Conservation (phyloP, 2,329 filamentous ascomycete genomes). For the Penicillium sclerotigenum region DNA sequence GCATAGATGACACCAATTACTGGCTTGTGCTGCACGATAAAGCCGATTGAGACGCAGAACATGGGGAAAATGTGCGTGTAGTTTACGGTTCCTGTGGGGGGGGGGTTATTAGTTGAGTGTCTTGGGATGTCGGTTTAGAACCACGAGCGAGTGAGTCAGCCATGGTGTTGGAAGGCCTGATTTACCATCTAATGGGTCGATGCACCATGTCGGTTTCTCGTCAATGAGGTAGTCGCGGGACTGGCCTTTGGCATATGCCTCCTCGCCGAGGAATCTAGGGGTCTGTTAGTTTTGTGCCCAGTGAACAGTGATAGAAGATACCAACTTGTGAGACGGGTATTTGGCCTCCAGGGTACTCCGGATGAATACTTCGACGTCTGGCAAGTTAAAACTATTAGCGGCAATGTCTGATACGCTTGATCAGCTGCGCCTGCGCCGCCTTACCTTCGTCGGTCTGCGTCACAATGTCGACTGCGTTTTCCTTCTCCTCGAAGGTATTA, state of each 20-base stretch:
- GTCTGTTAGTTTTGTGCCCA: background rate
- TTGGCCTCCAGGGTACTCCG: constrained; percentile 55
- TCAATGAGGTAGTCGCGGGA: constrained; percentile 67
- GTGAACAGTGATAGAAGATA: constrained; percentile 7
- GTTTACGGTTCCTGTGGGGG: constrained; percentile 63
- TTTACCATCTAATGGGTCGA: constrained; percentile 70
- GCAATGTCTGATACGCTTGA: background rate
- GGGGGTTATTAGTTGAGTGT: background rate
- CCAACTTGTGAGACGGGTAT: constrained; percentile 66
- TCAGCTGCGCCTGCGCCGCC: background rate
- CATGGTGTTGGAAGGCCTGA: no score
- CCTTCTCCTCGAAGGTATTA: constrained; percentile 59
- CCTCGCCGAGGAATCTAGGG: constrained; percentile 70
- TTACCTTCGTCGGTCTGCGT: constrained; percentile 71
- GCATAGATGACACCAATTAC: constrained; percentile 70
- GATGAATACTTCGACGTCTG: constrained; percentile 71
- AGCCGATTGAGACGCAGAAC: constrained; percentile 75
- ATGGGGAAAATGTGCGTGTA: constrained; percentile 77
- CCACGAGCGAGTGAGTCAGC: no score
- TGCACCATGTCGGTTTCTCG: constrained; percentile 65
- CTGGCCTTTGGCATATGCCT: constrained; percentile 67
- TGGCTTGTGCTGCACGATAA: constrained; percentile 59
- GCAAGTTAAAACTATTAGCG: background rate
- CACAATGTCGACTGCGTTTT: constrained; percentile 73
- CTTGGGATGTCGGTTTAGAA: background rate